Conservation (phyloP, 345 rosid genomes). For the Eucalyptus marginata region DNA sequence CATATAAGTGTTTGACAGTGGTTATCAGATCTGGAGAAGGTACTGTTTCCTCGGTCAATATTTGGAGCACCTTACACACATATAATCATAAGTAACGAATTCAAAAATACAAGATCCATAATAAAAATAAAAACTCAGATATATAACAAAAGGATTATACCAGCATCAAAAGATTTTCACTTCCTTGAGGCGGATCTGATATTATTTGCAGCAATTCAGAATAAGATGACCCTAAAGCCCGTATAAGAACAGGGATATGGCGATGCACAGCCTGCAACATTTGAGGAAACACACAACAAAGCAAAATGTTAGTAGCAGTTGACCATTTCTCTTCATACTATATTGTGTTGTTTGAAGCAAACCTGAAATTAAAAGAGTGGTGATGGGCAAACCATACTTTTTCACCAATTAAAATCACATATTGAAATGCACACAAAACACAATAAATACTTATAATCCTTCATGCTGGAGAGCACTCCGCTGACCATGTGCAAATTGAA, state of each 20-base stretch:
- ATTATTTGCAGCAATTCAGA: conserved; percentile 64
- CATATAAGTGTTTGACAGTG: conserved; percentile 85
- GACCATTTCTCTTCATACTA: background rate
- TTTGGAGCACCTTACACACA: conserved; percentile 67
- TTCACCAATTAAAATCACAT: background rate
- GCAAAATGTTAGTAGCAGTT: background rate
- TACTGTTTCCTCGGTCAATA: conserved; percentile 71
- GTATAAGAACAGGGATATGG: conserved; percentile 70
- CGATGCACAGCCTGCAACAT: conserved; percentile 80
- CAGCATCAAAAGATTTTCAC: conserved; percentile 88
- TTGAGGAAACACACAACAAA: background rate
- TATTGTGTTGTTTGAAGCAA: background rate
- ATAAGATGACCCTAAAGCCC: conserved; percentile 80
- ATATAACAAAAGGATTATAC: conserved; percentile 20
- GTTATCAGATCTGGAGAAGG: conserved; percentile 72
- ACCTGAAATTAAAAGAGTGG: background rate
- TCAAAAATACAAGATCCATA: background rate
- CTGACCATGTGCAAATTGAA: background rate
- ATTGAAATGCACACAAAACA: background rate
- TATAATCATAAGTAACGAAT: conserved; percentile 8
- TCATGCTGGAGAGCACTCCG: background rate
- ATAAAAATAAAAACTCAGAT: background rate
- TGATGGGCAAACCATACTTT: background rate
- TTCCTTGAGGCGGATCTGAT: conserved; percentile 96
- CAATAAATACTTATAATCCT: background rate